A percentile compares a stretch with the other conserved stretches of the same genome.
These are phyloP conservation scores for Pestalotiopsis sp. DNA, from an alignment of 2,329 filamentous ascomycete species.

Conservation along the genomic window DNA sequence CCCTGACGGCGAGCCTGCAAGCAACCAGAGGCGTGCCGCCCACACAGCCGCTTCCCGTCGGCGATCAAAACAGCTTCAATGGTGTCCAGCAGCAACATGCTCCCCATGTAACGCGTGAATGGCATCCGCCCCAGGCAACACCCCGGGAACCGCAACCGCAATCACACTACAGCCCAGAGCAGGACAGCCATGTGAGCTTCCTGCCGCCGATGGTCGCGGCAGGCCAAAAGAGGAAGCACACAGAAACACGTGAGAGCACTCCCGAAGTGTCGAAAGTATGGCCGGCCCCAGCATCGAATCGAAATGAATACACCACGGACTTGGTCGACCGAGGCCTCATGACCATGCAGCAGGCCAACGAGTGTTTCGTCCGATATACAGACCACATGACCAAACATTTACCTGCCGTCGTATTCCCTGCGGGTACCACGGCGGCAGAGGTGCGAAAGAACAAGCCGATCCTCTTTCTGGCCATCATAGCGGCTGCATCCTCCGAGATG, in stretches of 20 bases:
- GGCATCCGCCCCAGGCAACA: constrained; percentile 23
- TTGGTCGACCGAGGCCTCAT: constrained; percentile 61
- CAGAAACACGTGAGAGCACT: constrained; percentile 22
- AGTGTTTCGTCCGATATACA: constrained; percentile 59
- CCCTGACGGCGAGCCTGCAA: constrained; percentile 76
- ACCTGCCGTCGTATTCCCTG: constrained; percentile 61
- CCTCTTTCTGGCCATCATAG: constrained; percentile 71
- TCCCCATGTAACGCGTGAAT: constrained; percentile 17
- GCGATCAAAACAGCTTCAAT: not conserved
- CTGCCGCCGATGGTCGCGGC: constrained; percentile 22
- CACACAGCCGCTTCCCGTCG: constrained; percentile 8
- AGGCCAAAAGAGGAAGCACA: constrained; percentile 42
- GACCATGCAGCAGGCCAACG: constrained; percentile 52
- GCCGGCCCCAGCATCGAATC: not conserved
- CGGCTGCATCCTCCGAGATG: constrained; percentile 61
- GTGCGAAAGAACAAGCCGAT: constrained; percentile 61
- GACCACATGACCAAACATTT: constrained; percentile 61
- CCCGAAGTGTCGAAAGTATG: constrained; percentile 16
- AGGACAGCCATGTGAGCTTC: constrained; percentile 16
- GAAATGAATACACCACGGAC: constrained; percentile 35
- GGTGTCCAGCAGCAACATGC: not conserved
- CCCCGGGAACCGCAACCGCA: constrained; percentile 16
- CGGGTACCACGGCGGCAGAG: constrained; percentile 52
- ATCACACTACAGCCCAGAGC: constrained; percentile 15
- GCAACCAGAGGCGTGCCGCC: constrained; percentile 39